A percentile compares a stretch with the other conserved stretches of the same genome.
Evolutionary conservation across 176 grass and related monocot genomes (phyloP).

Genomic region (Carex littledalei): DNA sequence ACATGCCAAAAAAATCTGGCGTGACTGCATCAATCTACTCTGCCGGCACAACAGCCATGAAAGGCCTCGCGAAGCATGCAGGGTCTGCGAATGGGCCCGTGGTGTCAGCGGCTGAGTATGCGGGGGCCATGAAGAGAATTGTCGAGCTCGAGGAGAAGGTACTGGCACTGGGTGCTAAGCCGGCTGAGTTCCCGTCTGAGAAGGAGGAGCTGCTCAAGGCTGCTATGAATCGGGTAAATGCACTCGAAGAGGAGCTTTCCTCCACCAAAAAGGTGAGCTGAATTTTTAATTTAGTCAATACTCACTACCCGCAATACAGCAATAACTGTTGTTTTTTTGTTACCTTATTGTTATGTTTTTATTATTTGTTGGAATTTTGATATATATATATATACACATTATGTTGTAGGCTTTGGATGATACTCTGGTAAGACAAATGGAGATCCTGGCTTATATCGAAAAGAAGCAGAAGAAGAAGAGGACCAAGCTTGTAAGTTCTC

Average conservation of each 20-base stretch:
- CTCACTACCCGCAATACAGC: background rate
- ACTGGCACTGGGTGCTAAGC: conserved; percentile 38
- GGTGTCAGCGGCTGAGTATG: conserved; percentile 32
- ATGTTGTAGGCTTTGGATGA: conserved; percentile 70
- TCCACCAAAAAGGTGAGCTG: conserved; percentile 67
- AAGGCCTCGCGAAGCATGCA: conserved; percentile 11
- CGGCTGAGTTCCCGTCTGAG: conserved; percentile 37
- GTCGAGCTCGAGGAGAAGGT: conserved; percentile 79
- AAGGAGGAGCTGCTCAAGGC: conserved; percentile 80
- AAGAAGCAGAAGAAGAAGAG: conserved; percentile 91
- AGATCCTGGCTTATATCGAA: conserved; percentile 80
- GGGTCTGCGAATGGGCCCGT: conserved; percentile 14
- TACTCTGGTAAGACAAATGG: conserved; percentile 48
- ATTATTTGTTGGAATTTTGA: background rate
- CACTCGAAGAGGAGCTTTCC: conserved; percentile 76
- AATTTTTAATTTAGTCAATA: background rate
- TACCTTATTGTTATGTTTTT: background rate
- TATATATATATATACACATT: background rate
- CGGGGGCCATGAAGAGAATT: conserved; percentile 43
- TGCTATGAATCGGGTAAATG: conserved; percentile 60
- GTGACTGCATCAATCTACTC: conserved; percentile 14
- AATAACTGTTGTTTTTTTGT: background rate
- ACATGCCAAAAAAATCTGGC: conserved; percentile 46
- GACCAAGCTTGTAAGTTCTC: conserved; percentile 15
- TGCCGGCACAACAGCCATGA: conserved; percentile 20